These are phyloP conservation scores for Suhomyces canberraensis DNA, from an alignment of 805 yeast species.

Conservation along the genomic window DNA sequence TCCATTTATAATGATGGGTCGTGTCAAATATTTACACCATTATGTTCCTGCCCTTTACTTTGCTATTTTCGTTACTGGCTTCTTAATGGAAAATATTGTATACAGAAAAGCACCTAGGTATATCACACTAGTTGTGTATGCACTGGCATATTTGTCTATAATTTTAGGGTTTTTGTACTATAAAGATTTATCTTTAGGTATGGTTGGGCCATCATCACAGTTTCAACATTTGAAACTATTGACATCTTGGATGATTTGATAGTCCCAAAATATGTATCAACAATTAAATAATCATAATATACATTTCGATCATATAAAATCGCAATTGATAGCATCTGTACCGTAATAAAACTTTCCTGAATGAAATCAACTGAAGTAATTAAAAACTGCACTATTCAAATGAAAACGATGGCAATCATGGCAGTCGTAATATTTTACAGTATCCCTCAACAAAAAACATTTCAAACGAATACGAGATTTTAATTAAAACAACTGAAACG, in stretches of 20 bases:
- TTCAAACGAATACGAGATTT: too few species aligned
- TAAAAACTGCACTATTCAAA: too few species aligned
- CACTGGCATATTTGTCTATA: conserved; percentile 45
- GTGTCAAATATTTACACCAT: conserved; percentile 44
- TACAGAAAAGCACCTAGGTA: conserved; percentile 13
- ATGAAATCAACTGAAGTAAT: too few species aligned
- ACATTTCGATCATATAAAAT: too few species aligned
- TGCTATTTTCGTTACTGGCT: conserved; percentile 21
- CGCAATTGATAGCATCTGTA: too few species aligned
- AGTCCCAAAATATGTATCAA: too few species aligned
- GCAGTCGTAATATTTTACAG: too few species aligned
- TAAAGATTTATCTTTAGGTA: conserved; percentile 76
- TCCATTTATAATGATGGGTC: conserved; percentile 42
- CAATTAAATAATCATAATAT: not conserved
- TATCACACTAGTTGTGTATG: conserved; percentile 33
- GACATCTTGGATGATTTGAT: conserved; percentile 1
- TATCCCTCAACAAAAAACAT: too few species aligned
- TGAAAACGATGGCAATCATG: too few species aligned
- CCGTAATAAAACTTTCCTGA: too few species aligned
- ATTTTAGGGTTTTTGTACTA: conserved; percentile 57
- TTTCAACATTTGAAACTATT: conserved; percentile 29
- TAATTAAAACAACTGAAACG: too few species aligned
- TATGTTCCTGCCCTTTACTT: conserved; percentile 44
- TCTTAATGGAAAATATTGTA: conserved; percentile 18
- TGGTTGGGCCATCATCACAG: conserved; percentile 43